Evolutionary conservation across 768 basidiomycete species (phyloP).

Genomic region (Hygrocybe punicea): DNA sequence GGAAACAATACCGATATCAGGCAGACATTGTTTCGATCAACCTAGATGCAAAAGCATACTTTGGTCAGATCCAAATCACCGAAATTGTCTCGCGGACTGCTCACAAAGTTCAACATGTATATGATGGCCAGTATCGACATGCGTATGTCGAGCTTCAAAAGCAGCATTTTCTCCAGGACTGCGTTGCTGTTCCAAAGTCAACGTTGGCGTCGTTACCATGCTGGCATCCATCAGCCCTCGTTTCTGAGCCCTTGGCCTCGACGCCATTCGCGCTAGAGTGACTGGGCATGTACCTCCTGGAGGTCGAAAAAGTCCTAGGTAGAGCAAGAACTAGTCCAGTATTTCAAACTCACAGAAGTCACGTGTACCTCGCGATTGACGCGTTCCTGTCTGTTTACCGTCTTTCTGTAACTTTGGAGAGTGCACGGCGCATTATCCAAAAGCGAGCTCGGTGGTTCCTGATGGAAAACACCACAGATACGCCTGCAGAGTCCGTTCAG

Average conservation of each 20-base stretch:
- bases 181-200: too few species aligned
- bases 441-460: too few species aligned
- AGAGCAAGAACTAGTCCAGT: too few species aligned
- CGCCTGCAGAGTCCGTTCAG: slow-evolving; percentile 15
- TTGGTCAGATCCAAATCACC: slow-evolving; percentile 35
- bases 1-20: neutral
- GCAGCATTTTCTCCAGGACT: slow-evolving; percentile 34
- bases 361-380: neutral
- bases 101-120: slow-evolving; percentile 46
- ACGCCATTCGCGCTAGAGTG: too few species aligned
- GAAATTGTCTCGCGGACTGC: neutral
- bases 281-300: too few species aligned
- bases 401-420: too few species aligned
- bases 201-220: too few species aligned
- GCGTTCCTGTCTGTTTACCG: too few species aligned
- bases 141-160: slow-evolving; percentile 49
- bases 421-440: neutral
- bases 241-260: too few species aligned
- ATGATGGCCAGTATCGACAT: slow-evolving; percentile 49
- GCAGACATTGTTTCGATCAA: slow-evolving; percentile 63
- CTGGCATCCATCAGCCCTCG: too few species aligned
- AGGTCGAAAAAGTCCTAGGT: too few species aligned
- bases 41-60: slow-evolving; percentile 41
- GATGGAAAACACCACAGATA: neutral
- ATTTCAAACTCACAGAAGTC: too few species aligned